Conservation (phyloP, 2,329 filamentous ascomycete species). For the Aspergillus sp. region DNA sequence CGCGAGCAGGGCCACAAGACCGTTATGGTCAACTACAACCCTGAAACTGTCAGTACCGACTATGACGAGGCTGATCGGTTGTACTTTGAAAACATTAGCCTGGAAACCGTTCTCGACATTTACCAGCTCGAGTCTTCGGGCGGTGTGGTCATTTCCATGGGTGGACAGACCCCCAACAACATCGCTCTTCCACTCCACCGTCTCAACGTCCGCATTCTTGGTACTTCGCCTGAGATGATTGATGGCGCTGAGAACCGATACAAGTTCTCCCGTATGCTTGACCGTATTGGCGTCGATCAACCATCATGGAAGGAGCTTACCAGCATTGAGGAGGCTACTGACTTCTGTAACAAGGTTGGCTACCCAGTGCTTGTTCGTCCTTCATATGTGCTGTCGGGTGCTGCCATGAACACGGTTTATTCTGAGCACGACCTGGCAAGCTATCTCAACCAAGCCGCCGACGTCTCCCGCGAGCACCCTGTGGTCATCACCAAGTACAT, state of each 20-base stretch:
- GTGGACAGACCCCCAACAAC: slow-evolving; percentile 97
- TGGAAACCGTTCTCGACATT: slow-evolving; percentile 89
- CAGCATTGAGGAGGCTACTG: slow-evolving; percentile 84
- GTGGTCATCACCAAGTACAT: slow-evolving; percentile 99
- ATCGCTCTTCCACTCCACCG: slow-evolving; percentile 88
- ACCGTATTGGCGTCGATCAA: slow-evolving; percentile 91
- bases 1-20: slow-evolving; percentile 85
- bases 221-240: slow-evolving; percentile 98
- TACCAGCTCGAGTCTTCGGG: slow-evolving; percentile 81
- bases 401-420: slow-evolving; percentile 99
- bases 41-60: slow-evolving; percentile 85
- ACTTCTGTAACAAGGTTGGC: slow-evolving; percentile 82
- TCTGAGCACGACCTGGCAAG: slow-evolving; percentile 87
- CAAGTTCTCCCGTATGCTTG: slow-evolving; percentile 98
- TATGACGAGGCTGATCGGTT: slow-evolving; percentile 92
- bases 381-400: slow-evolving; percentile 94
- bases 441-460: slow-evolving; percentile 85
- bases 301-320: slow-evolving; percentile 98
- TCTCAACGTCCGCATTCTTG: slow-evolving; percentile 86
- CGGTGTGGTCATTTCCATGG: slow-evolving; percentile 92
- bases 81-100: slow-evolving; percentile 93
- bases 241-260: slow-evolving; percentile 96
- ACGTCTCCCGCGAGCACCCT: slow-evolving; percentile 91
- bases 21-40: slow-evolving; percentile 94
- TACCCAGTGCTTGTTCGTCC: slow-evolving; percentile 95